Conservation (phyloP, 495 filamentous ascomycete species). For the Neurospora discreta region DNA sequence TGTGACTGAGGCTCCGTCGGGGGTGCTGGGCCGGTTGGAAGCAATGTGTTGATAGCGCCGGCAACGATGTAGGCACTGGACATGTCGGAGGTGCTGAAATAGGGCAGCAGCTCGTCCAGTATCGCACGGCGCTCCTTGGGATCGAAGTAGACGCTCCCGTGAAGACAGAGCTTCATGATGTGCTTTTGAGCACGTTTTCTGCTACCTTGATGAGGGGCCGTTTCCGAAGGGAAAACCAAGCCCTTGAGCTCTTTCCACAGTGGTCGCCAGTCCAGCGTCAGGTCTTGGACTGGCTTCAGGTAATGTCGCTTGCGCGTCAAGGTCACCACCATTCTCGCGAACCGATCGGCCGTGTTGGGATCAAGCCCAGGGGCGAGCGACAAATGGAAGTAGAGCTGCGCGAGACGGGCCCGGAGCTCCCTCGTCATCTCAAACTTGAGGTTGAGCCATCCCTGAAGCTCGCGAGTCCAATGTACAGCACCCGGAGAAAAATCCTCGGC, state of each 20-base stretch:
- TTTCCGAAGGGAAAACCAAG: constrained; percentile 76
- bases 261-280: constrained; percentile 85
- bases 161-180: constrained; percentile 76
- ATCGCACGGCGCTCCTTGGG: constrained; percentile 75
- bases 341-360: constrained; percentile 68
- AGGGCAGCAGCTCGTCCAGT: constrained; percentile 91
- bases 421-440: constrained; percentile 93
- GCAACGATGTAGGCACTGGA: constrained; percentile 81
- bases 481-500: constrained; percentile 91
- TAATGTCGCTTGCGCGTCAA: constrained; percentile 95
- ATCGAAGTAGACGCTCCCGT: constrained; percentile 86
- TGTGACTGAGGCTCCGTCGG: constrained; percentile 57
- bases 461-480: constrained; percentile 92
- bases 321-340: constrained; percentile 91
- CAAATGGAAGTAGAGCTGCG: constrained; percentile 89
- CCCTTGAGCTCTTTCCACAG: constrained; percentile 84
- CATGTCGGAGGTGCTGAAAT: constrained; percentile 85
- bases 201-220: constrained; percentile 38
- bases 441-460: constrained; percentile 87
- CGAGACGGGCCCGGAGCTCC: constrained; percentile 68
- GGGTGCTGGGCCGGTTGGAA: constrained; percentile 74
- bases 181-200: constrained; percentile 36
- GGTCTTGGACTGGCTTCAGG: constrained; percentile 74
- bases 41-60: constrained; percentile 71
- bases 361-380: constrained; percentile 86